These are phyloP conservation scores for Skeletonema tropicum DNA, from an alignment of 108 stramenopile species.

Conservation along the genomic window DNA sequence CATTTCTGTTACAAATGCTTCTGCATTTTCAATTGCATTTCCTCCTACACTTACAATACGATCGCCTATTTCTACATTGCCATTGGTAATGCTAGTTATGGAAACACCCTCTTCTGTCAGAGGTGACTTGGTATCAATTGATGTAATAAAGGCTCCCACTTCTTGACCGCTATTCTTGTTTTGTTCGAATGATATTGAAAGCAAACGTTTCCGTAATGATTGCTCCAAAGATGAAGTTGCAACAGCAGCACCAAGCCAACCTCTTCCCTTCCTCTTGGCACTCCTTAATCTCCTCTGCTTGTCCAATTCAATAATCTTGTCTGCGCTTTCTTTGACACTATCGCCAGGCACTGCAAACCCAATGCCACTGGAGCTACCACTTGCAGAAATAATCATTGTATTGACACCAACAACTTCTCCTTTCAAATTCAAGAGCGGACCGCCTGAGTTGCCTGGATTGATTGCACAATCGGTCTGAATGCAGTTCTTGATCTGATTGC, in stretches of 20 bases:
- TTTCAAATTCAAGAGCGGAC: conserved; percentile 63
- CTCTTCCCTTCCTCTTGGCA: conserved; percentile 28
- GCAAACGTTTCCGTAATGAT: background rate
- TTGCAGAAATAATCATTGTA: conserved; percentile 81
- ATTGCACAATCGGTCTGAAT: conserved; percentile 85
- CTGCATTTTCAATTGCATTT: conserved; percentile 49
- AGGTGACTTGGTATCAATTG: conserved; percentile 23
- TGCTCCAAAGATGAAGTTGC: conserved; percentile 7
- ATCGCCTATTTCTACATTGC: conserved; percentile 56
- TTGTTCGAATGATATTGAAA: background rate
- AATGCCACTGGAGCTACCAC: conserved; percentile 74
- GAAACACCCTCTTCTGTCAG: conserved; percentile 3
- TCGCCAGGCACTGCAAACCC: conserved; percentile 91
- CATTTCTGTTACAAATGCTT: conserved; percentile 57
- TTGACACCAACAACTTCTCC: conserved; percentile 87
- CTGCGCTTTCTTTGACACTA: conserved; percentile 54
- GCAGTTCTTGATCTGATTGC: conserved; percentile 80
- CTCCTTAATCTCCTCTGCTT: conserved; percentile 19
- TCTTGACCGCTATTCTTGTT: background rate
- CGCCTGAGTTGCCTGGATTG: conserved; percentile 74
- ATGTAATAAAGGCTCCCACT: conserved; percentile 27
- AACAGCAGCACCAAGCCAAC: conserved; percentile 41
- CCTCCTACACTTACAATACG: conserved; percentile 67
- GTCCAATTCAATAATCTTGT: conserved; percentile 31
- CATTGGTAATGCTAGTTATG: conserved; percentile 13